Evolutionary conservation across 2,329 filamentous ascomycete species (phyloP).

Genomic region (Dothideomycetes sp.): DNA sequence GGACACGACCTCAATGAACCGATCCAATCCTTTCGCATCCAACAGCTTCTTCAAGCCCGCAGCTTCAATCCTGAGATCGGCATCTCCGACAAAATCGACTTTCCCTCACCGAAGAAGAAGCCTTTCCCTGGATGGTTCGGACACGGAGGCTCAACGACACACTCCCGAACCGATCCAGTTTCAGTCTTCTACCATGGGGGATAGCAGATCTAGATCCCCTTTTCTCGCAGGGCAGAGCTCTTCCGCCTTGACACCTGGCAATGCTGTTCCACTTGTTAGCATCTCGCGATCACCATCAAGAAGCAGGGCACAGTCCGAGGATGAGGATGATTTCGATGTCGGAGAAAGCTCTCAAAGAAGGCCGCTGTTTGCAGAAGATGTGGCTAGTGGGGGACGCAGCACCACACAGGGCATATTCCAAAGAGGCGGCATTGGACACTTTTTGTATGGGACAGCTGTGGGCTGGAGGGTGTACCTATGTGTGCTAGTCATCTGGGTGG

Average conservation of each 20-base stretch:
- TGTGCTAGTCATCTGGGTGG: slow-evolving; percentile 40
- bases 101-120: slow-evolving; percentile 10
- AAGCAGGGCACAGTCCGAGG: slow-evolving; percentile 37
- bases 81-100: slow-evolving; percentile 18
- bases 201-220: neutral
- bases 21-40: slow-evolving; percentile 18
- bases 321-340: slow-evolving; percentile 36
- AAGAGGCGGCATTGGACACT: slow-evolving; percentile 39
- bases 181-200: slow-evolving; percentile 6
- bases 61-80: slow-evolving; percentile 26
- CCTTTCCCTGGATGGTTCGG: slow-evolving; percentile 31
- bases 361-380: slow-evolving; percentile 28
- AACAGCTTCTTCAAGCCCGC: slow-evolving; percentile 31
- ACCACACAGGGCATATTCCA: slow-evolving; percentile 20
- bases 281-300: slow-evolving; percentile 36
- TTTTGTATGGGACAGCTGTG: slow-evolving; percentile 38
- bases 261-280: slow-evolving; percentile 36
- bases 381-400: slow-evolving; percentile 25
- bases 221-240: slow-evolving; percentile 19
- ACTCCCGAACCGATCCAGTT: slow-evolving; percentile 13
- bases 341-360: slow-evolving; percentile 28
- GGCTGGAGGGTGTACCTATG: slow-evolving; percentile 43
- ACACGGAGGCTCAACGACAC: slow-evolving; percentile 22
- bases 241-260: slow-evolving; percentile 17
- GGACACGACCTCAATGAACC: slow-evolving; percentile 20